phyloP scores from a whole-genome alignment of 1,284 basidiomycete genomes.

The Ustilago shanxiensis region DNA sequence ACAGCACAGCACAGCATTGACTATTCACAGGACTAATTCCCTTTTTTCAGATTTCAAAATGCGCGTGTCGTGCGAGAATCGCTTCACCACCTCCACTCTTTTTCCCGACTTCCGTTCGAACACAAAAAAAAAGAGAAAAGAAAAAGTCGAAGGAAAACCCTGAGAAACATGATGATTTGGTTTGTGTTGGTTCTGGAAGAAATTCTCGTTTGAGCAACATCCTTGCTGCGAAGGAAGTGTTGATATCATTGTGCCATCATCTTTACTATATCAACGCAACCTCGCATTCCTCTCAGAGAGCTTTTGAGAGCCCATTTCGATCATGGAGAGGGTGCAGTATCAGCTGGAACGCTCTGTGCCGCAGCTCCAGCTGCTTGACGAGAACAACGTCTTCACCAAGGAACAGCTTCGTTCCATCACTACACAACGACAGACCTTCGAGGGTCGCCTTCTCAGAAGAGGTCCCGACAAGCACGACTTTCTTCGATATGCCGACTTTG shows the following conservation, averaged over 20 bases:
- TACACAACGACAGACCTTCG: constrained; percentile 84
- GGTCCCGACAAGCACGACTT: constrained; percentile 89
- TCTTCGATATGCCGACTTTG: constrained; percentile 90
- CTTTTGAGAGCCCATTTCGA: not conserved
- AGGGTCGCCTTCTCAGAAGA: constrained; percentile 84
- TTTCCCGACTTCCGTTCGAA: not conserved
- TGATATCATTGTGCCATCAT: not conserved
- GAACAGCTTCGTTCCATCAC: constrained; percentile 81
- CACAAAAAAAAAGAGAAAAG: constrained; percentile 1
- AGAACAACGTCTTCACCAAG: constrained; percentile 87
- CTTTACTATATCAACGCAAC: not conserved
- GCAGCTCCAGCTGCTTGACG: constrained; percentile 92
- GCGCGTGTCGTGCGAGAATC: constrained; percentile 14
- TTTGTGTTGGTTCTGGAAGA: not conserved
- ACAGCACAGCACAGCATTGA: constrained; percentile 2
- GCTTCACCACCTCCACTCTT: not conserved
- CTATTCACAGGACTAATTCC: too few species aligned
- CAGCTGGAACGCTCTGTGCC: constrained; percentile 96
- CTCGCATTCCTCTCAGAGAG: not conserved
- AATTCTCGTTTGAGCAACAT: not conserved
- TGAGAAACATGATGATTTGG: too few species aligned
- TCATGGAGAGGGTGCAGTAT: constrained; percentile 94
- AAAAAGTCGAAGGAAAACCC: constrained; percentile 5
- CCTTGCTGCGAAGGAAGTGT: too few species aligned
- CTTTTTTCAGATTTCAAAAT: not conserved